phyloP scores from a whole-genome alignment of 2,329 filamentous ascomycete species.

The Aspergillus vadensis region DNA sequence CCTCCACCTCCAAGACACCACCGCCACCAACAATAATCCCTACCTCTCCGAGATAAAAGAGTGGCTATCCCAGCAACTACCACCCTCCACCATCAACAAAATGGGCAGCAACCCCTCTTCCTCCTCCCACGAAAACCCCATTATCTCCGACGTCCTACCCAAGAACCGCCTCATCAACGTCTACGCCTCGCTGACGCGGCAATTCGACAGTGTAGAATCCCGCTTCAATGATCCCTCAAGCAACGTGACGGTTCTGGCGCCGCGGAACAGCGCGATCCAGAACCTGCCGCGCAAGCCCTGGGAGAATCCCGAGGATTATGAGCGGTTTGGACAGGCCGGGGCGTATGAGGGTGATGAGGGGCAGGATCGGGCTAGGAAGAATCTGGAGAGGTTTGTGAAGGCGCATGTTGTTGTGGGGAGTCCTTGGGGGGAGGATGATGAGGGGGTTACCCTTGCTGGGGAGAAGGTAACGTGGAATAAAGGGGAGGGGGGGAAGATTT shows the following conservation, averaged over 20 bases:
- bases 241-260: conserved; percentile 85
- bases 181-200: conserved; percentile 78
- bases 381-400: conserved; percentile 79
- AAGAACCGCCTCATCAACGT: conserved; percentile 77
- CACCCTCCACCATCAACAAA: conserved; percentile 18
- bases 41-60: conserved; percentile 18
- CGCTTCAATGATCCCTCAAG: conserved; percentile 67
- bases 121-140: conserved; percentile 52
- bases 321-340: conserved; percentile 59
- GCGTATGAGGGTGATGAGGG: conserved; percentile 78
- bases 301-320: conserved; percentile 71
- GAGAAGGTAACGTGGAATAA: conserved; percentile 78
- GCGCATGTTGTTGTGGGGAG: conserved; percentile 75
- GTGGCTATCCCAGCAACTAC: conserved; percentile 23
- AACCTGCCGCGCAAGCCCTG: conserved; percentile 75
- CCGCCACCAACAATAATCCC: background rate
- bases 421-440: conserved; percentile 72
- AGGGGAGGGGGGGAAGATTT: conserved; percentile 61
- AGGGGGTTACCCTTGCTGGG: conserved; percentile 68
- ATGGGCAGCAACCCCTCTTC: conserved; percentile 16
- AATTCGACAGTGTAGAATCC: conserved; percentile 67
- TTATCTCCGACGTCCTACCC: conserved; percentile 82
- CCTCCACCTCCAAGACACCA: conserved; percentile 11
- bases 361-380: conserved; percentile 72
- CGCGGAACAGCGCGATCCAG: conserved; percentile 79